phyloP scores from a whole-genome alignment of 2,329 filamentous ascomycete species.

The Colletotrichum spinosum region DNA sequence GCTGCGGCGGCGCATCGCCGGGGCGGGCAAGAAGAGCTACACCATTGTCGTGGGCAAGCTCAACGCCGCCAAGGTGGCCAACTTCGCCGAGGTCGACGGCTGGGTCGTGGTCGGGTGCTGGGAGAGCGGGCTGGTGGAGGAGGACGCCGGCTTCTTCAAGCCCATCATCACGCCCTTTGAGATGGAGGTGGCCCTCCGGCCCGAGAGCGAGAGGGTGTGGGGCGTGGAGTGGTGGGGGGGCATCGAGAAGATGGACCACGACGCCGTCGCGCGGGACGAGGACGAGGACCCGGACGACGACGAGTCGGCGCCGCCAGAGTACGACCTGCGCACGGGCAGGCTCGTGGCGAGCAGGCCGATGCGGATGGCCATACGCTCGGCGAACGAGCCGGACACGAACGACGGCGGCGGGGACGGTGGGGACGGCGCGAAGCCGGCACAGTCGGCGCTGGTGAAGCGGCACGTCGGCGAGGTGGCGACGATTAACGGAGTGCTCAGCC shows the following conservation, averaged over 20 bases:
- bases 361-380: slow-evolving; percentile 55
- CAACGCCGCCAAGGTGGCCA: slow-evolving; percentile 94
- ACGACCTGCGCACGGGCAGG: slow-evolving; percentile 88
- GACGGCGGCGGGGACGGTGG: slow-evolving; percentile 39
- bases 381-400: slow-evolving; percentile 20
- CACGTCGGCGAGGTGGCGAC: slow-evolving; percentile 76
- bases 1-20: slow-evolving; percentile 77
- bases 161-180: slow-evolving; percentile 97
- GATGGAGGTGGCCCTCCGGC: slow-evolving; percentile 79
- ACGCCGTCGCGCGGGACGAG: slow-evolving; percentile 31
- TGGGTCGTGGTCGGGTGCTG: slow-evolving; percentile 99
- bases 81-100: slow-evolving; percentile 93
- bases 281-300: slow-evolving; percentile 58
- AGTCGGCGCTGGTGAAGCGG: slow-evolving; percentile 69
- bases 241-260: slow-evolving; percentile 75
- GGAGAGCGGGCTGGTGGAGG: slow-evolving; percentile 94
- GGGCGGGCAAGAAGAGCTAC: slow-evolving; percentile 93
- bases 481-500: slow-evolving; percentile 88
- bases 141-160: slow-evolving; percentile 83
- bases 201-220: slow-evolving; percentile 84
- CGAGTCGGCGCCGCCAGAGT: slow-evolving; percentile 87
- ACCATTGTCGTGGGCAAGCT: slow-evolving; percentile 97
- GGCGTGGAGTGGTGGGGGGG: slow-evolving; percentile 90
- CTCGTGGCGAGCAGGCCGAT: slow-evolving; percentile 86
- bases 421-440: slow-evolving; percentile 38